Conservation (phyloP, 257 asterid genomes). For the Solanum etuberosum region DNA sequence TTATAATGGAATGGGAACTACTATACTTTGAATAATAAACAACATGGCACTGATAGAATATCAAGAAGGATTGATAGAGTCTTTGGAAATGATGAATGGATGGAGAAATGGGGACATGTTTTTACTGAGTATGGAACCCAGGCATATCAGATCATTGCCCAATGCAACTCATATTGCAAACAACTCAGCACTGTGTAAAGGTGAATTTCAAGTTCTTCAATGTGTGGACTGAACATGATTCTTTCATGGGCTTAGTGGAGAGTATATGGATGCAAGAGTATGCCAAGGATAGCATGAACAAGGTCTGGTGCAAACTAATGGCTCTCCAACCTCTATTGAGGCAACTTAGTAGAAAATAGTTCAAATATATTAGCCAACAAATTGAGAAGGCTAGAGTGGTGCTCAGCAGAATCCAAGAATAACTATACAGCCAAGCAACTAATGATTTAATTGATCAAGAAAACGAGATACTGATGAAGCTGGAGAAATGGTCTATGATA, state of each 20-base stretch:
- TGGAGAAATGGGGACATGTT: background rate
- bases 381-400: background rate
- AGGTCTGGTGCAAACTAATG: background rate
- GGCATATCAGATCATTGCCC: background rate
- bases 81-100: background rate
- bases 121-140: background rate
- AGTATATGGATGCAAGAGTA: too few species aligned
- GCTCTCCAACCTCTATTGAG: background rate
- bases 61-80: background rate
- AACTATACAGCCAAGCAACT: too few species aligned
- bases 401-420: too few species aligned
- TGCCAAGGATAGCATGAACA: too few species aligned
- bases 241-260: background rate
- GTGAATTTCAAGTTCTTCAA: background rate
- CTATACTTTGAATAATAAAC: background rate
- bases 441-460: too few species aligned
- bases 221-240: background rate
- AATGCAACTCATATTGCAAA: background rate
- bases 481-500: too few species aligned
- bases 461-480: too few species aligned
- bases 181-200: too few species aligned
- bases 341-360: too few species aligned
- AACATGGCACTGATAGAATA: background rate
- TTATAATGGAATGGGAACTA: background rate
- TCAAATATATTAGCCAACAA: background rate